These are phyloP conservation scores for Neurospora sp. DNA, from an alignment of 495 filamentous ascomycete genomes.

Conservation along the genomic window DNA sequence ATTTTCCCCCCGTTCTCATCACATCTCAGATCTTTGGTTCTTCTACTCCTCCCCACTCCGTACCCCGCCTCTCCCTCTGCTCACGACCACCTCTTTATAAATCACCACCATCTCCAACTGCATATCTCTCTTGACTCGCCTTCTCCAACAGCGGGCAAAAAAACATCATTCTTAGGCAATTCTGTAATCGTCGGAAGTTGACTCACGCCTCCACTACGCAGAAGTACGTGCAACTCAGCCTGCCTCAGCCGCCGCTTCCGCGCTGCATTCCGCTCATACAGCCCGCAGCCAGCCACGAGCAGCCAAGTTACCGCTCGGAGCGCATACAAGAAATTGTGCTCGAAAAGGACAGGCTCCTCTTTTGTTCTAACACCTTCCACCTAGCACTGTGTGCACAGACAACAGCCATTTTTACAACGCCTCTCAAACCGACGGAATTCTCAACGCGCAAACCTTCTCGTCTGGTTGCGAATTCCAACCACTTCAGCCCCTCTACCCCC, in stretches of 20 bases:
- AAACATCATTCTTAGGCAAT: neutral
- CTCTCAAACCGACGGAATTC: neutral
- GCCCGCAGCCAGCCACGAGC: neutral
- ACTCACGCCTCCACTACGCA: neutral
- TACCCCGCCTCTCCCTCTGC: neutral
- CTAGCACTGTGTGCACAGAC: neutral
- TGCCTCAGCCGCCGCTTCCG: neutral
- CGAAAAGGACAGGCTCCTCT: neutral
- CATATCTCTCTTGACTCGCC: neutral
- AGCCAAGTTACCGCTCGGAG: neutral
- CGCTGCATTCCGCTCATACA: neutral
- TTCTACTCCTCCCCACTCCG: neutral
- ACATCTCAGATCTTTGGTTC: neutral
- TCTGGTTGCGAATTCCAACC: neutral
- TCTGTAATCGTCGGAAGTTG: neutral
- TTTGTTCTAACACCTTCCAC: neutral
- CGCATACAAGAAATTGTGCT: neutral
- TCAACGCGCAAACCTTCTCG: neutral
- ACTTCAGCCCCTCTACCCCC: neutral
- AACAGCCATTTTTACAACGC: neutral
- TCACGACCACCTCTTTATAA: neutral
- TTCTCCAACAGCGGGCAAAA: neutral
- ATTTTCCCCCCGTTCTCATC: neutral
- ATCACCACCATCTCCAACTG: neutral
- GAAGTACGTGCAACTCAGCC: neutral